Evolutionary conservation across 805 yeast genomes (phyloP), one percentile per base, ranked within the genome.

Genomic region (Lachancea lanzarotensis): DNA sequence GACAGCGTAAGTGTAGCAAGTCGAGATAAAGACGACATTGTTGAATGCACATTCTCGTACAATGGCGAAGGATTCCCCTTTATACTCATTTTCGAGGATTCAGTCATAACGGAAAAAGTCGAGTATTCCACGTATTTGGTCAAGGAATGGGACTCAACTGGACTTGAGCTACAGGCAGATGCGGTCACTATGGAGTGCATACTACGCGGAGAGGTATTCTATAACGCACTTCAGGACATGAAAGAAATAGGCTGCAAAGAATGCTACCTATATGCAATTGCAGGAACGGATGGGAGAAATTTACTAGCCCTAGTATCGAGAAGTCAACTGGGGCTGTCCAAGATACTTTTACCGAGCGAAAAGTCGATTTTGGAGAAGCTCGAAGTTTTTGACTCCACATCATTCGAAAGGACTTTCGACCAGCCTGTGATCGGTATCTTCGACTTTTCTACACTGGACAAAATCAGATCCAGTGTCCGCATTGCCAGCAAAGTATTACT

Each of bases 321-420:
- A 33, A 85, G 91, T 10, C 84, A 81, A n/a, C 71, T 85, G 38
- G 95, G 95, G 0, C 69, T 72, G 42, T 79, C 86, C 33, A 81
- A 82, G 55, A 67, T 86, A 17, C 71, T 74, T 9, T 72, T 82
- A 38, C 95, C 95, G 0, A 74, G 72, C 48, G 84, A 76, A 39
- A 72, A 74, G 52, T 68, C 78, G 2, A 75, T 79, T 11, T 60
- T 88, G 27, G 91, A 84, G 49, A 79, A 80, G 35, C 59, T 86
- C 26, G 70, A 62, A 34, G 65, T 70, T 8, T 62, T 61, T 27
- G 66, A 62, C 17, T 53, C 59, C 7, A 59, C 55, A 31, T 51
- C 57, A 7, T 51, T 52, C 1, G 53, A 57, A 13, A 39, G 47
- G 13, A 40, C 52, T 15, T 50, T 56, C 42, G 59, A 57, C 34